Conservation (phyloP, 345 rosid species). For the Sonneratia caseolaris region DNA sequence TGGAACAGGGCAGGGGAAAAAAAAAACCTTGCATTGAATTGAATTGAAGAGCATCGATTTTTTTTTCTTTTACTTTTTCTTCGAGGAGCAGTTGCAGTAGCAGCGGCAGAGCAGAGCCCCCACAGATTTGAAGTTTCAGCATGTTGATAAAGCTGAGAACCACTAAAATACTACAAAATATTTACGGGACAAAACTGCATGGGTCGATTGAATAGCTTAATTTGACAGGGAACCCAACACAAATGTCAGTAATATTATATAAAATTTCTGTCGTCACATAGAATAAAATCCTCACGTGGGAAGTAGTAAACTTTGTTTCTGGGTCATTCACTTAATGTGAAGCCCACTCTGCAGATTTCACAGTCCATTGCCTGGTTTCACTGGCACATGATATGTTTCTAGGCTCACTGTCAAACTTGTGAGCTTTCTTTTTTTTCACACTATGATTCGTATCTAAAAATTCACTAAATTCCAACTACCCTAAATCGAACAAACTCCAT, state of each 20-base stretch:
- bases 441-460: no score
- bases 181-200: slow-evolving; percentile 6
- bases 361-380: no score
- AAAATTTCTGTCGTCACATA: background rate
- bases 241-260: background rate
- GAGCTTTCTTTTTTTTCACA: no score
- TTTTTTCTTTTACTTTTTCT: background rate
- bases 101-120: background rate
- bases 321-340: background rate
- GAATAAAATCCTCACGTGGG: background rate
- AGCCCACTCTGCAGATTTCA: slow-evolving; percentile 2
- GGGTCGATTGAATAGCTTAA: background rate
- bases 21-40: background rate
- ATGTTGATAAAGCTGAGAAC: slow-evolving; percentile 22
- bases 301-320: background rate
- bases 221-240: background rate
- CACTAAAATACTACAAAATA: slow-evolving; percentile 14
- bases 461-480: no score
- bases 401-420: no score
- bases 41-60: background rate
- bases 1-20: background rate
- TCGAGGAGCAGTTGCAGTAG: background rate
- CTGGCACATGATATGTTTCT: no score
- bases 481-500: no score
- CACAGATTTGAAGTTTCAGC: background rate